Evolutionary conservation across 1,284 basidiomycete species (phyloP), one percentile per base, ranked within the genome.

Genomic region (Tilletia horrida): DNA sequence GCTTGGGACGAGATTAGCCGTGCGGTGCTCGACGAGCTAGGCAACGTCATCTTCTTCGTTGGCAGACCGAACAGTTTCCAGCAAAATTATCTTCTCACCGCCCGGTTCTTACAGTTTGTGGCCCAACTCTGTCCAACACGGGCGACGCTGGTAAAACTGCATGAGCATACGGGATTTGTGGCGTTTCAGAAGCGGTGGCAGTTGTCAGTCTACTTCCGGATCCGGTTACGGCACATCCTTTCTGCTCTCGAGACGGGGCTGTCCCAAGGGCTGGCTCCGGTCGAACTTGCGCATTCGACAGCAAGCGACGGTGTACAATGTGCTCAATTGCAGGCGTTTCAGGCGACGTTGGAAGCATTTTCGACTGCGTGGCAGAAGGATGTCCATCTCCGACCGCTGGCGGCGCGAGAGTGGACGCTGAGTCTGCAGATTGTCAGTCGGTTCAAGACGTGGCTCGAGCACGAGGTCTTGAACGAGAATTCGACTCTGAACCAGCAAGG

Each of bases 161-260:
- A 86, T 13, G 84, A 86, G 44, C 90, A 92, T 80, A 86, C 88
- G 0, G 85, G 88, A 3, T 94, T 90, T 81, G 74, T 80, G 7
- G 82, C 88, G 0, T 95, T 97, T 76, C 88, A 90, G 77, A 86
- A 88, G 66, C 86, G 93, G 48, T 98, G 95, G 94, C 95, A 97
- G 80, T 85, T 98, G 6, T 91, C 92, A 0, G 91, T 97, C 18
- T 98, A 98, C 81, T 97, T 96, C 82, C 95, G 98, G 81, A 85
- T 98, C 72, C 87, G 94, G n/a, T 95, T 93, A 90, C 95, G 97
- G 80, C 93, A 96, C 76, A 91, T 96, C 65, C 88, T 95, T 0
- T 67, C 67, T 2, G 43, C 40, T 31, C 64, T 78, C 3, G 76
- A 78, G 35, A 62, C 65, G 14, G 64, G 29, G 2, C 57, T 78